Conservation (phyloP, 129 eudicot genomes). For the Helichrysum umbraculigerum region DNA sequence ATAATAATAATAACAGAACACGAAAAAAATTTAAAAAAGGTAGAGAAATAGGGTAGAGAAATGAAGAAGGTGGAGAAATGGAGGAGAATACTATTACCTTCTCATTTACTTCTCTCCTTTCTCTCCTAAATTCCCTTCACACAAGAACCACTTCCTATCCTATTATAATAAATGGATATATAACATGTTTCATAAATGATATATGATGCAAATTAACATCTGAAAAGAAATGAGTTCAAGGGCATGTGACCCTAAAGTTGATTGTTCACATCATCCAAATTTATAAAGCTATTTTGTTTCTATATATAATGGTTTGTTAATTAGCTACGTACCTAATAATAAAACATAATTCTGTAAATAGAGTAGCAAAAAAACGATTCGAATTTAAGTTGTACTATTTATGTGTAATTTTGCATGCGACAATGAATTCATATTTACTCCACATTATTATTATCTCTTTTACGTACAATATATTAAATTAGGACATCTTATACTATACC, state of each 20-base stretch:
- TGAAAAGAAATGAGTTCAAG: neutral
- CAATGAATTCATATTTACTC: neutral
- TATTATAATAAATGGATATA: no score
- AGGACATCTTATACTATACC: neutral
- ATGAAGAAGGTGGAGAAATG: no score
- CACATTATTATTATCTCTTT: neutral
- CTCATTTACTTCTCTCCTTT: no score
- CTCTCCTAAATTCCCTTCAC: no score
- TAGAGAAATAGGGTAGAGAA: no score
- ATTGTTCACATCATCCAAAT: neutral
- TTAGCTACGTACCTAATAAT: neutral
- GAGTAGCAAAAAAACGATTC: neutral
- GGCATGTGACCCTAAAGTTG: neutral
- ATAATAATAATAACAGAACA: no score
- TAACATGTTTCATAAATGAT: neutral
- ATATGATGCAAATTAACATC: neutral
- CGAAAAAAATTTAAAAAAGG: no score
- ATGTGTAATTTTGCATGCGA: neutral
- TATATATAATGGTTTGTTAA: neutral
- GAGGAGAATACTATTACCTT: no score
- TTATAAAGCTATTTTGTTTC: neutral
- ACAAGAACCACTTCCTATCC: no score
- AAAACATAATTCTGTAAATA: neutral
- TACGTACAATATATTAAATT: neutral
- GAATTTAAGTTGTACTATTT: neutral